These are phyloP conservation scores for Polytrichum commune DNA, from an alignment of 225 moss, liverwort and hornwort species.

Conservation along the genomic window DNA sequence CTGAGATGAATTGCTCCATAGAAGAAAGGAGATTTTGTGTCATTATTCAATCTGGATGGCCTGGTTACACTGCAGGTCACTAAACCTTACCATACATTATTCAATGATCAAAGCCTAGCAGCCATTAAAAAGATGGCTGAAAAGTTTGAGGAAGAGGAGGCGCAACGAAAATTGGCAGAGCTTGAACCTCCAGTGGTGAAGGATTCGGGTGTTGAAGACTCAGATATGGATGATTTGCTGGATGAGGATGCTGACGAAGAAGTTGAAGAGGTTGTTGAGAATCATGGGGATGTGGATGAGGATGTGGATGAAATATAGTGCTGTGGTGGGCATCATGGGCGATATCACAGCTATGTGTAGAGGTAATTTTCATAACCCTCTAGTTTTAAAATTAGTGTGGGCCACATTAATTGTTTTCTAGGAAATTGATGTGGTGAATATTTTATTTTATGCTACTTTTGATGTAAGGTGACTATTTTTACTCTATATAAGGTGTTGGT, in stretches of 20 bases:
- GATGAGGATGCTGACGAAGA: conserved; percentile 49
- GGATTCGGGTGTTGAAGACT: conserved; percentile 31
- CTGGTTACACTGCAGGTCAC: conserved; percentile 35
- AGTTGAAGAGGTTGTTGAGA: conserved; percentile 42
- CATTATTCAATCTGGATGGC: too few species aligned
- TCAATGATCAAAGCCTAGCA: conserved; percentile 75
- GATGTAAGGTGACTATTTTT: too few species aligned
- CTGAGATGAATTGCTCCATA: too few species aligned
- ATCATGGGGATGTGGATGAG: conserved; percentile 79
- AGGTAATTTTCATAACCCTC: too few species aligned
- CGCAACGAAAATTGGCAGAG: conserved; percentile 43
- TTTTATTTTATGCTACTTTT: too few species aligned
- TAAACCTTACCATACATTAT: conserved; percentile 78
- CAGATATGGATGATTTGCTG: conserved; percentile 54
- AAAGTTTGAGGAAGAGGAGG: conserved; percentile 62
- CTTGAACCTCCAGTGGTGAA: conserved; percentile 25
- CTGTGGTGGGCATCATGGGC: too few species aligned
- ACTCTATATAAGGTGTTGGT: too few species aligned
- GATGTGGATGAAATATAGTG: conserved; percentile 60
- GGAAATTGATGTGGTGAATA: too few species aligned
- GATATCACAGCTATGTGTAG: too few species aligned
- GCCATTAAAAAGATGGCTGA: conserved; percentile 68
- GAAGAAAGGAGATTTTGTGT: too few species aligned
- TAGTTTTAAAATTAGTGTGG: too few species aligned
- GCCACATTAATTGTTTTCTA: too few species aligned